A percentile compares a stretch with the other conserved stretches of the same genome.
Conservation (phyloP, 2,329 filamentous ascomycete genomes). For the Domatiomyces globalis region DNA sequence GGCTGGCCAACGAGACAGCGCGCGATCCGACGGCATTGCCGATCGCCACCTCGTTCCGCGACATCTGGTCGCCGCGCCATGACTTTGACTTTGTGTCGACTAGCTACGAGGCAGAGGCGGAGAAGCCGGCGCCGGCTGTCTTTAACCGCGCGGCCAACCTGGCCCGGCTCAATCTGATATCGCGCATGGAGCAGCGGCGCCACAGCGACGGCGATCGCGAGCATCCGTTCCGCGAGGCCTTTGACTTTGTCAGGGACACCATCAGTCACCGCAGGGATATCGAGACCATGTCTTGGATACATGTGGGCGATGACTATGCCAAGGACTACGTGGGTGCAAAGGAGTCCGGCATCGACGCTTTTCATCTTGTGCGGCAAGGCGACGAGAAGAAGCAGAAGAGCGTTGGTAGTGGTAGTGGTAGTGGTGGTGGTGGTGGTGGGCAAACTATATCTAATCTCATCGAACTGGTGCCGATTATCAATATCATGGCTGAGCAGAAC, state of each 20-base stretch:
- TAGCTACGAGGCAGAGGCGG: slow-evolving; percentile 33
- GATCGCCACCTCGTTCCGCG: slow-evolving; percentile 1
- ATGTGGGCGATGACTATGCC: slow-evolving; percentile 32
- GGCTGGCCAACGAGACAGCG: background rate
- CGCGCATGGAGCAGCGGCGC: slow-evolving; percentile 6
- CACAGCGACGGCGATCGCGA: slow-evolving; percentile 4
- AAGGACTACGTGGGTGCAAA: slow-evolving; percentile 29
- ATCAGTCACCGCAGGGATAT: background rate
- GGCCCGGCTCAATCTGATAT: slow-evolving; percentile 3
- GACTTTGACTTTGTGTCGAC: slow-evolving; percentile 33
- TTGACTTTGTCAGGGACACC: background rate
- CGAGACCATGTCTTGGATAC: slow-evolving; percentile 18
- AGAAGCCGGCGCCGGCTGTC: slow-evolving; percentile 29
- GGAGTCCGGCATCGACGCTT: slow-evolving; percentile 27
- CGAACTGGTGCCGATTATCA: slow-evolving; percentile 10
- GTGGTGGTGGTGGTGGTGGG: background rate
- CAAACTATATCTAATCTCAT: slow-evolving; percentile 9
- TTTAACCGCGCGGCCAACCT: slow-evolving; percentile 25
- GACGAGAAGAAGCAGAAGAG: background rate
- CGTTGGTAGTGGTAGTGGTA: background rate
- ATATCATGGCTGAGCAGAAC: slow-evolving; percentile 8
- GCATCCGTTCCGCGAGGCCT: slow-evolving; percentile 3
- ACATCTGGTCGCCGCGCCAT: slow-evolving; percentile 8
- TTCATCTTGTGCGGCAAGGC: slow-evolving; percentile 21
- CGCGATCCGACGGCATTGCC: background rate